Evolutionary conservation across 768 basidiomycete species (phyloP).

Genomic region (Boletus sp.): DNA sequence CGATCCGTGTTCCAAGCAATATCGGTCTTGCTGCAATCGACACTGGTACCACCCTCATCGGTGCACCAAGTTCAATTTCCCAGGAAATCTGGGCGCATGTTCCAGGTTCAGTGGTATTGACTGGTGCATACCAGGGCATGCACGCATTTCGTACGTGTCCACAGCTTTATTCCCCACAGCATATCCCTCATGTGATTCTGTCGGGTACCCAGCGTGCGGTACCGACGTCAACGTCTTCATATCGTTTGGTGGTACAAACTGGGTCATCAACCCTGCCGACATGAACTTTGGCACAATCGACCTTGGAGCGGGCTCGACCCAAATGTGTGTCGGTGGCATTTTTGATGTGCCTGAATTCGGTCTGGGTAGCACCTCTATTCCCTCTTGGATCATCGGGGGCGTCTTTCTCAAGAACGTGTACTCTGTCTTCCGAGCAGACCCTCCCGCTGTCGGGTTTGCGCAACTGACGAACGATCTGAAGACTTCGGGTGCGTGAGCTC

Average conservation of each 20-base stretch:
- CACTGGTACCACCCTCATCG: slow-evolving; percentile 90
- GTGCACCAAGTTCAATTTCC: slow-evolving; percentile 67
- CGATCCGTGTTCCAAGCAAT: slow-evolving; percentile 42
- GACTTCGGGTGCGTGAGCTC: no score
- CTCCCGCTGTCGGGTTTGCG: slow-evolving; percentile 22
- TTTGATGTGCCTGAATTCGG: slow-evolving; percentile 46
- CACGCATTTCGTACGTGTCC: slow-evolving; percentile 67
- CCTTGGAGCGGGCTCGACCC: slow-evolving; percentile 7
- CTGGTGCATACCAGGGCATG: slow-evolving; percentile 55
- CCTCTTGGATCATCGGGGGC: slow-evolving; percentile 63
- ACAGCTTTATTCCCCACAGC: background rate
- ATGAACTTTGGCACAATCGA: slow-evolving; percentile 68
- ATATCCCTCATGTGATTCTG: background rate
- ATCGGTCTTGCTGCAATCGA: slow-evolving; percentile 70
- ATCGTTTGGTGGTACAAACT: slow-evolving; percentile 73
- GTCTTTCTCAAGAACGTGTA: slow-evolving; percentile 50
- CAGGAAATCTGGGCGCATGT: slow-evolving; percentile 62
- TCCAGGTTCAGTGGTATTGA: slow-evolving; percentile 48
- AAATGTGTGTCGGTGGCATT: slow-evolving; percentile 59
- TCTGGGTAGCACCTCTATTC: slow-evolving; percentile 45
- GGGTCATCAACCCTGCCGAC: slow-evolving; percentile 71
- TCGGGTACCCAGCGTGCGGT: slow-evolving; percentile 52
- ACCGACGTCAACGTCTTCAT: slow-evolving; percentile 54
- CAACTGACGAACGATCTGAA: slow-evolving; percentile 5
- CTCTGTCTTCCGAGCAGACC: slow-evolving; percentile 18